Conservation (phyloP, 805 yeast species). For the Ogataea chonburiensis region DNA sequence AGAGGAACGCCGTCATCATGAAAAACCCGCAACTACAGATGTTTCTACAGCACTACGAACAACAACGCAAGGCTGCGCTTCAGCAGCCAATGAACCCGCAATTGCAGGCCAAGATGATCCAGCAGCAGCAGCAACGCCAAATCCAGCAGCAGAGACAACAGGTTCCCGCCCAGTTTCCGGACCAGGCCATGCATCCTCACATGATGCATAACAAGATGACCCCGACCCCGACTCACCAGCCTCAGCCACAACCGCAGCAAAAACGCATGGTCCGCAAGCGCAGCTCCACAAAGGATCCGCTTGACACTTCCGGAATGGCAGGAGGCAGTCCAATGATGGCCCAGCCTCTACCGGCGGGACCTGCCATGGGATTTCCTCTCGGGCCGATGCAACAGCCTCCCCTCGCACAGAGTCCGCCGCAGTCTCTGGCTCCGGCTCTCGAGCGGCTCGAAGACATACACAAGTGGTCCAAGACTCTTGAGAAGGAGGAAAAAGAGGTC, state of each 20-base stretch:
- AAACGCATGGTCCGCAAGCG: conserved; percentile 16
- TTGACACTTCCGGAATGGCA: conserved; percentile 9
- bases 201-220: conserved; percentile 7
- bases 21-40: conserved; percentile 36
- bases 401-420: conserved; percentile 9
- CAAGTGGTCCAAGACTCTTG: conserved; percentile 56
- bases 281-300: conserved; percentile 15
- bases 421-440: conserved; percentile 20
- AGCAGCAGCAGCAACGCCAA: conserved; percentile 31
- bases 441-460: conserved; percentile 31
- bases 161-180: conserved; percentile 12
- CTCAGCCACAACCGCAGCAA: conserved; percentile 5
- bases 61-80: conserved; percentile 30
- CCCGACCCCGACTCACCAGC: conserved; percentile 11
- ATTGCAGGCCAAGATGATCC: conserved; percentile 19
- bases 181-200: conserved; percentile 2
- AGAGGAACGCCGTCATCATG: conserved; percentile 32
- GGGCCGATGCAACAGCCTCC: conserved; percentile 18
- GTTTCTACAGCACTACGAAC: conserved; percentile 35
- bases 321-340: conserved; percentile 6
- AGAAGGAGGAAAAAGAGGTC: conserved; percentile 28
- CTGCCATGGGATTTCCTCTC: conserved; percentile 18
- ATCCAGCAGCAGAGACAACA: conserved; percentile 35
- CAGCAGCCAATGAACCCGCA: conserved; percentile 30
- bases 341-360: conserved; percentile 7